Conservation (phyloP, 345 rosid species). For the Kandelia obovata region DNA sequence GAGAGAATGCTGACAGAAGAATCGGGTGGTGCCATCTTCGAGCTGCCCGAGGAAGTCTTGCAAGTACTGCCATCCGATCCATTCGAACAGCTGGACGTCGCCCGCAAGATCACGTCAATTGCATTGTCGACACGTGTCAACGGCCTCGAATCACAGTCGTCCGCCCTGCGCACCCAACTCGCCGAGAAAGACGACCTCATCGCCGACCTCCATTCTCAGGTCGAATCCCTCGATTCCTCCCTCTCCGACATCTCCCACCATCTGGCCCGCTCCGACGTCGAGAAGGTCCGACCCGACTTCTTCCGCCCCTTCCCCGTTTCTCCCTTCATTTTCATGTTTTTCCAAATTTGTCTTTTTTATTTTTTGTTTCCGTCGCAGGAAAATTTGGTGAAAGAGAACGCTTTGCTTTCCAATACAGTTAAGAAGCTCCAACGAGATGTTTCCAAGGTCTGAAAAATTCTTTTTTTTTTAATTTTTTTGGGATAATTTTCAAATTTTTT, state of each 20-base stretch:
- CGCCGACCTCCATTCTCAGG: constrained; percentile 58
- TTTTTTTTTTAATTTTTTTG: not conserved
- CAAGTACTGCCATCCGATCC: constrained; percentile 80
- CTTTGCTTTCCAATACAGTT: constrained; percentile 53
- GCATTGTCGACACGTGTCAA: constrained; percentile 32
- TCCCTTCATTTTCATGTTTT: not conserved
- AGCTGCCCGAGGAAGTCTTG: constrained; percentile 73
- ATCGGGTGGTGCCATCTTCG: constrained; percentile 46
- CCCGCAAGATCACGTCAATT: constrained; percentile 85
- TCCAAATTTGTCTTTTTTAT: too few species aligned
- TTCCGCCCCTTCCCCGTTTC: not conserved
- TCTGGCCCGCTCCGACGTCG: constrained; percentile 51
- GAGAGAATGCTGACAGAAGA: constrained; percentile 37
- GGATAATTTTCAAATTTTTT: not conserved
- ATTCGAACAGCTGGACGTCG: constrained; percentile 88
- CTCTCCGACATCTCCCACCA: constrained; percentile 40
- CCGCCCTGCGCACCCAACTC: constrained; percentile 47
- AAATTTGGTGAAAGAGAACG: constrained; percentile 62
- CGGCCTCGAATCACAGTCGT: constrained; percentile 67
- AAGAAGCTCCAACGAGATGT: constrained; percentile 1
- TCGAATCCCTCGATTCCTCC: constrained; percentile 63
- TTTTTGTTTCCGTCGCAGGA: constrained; percentile 40
- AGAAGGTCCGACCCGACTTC: constrained; percentile 47
- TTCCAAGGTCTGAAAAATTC: too few species aligned
- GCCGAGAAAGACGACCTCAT: constrained; percentile 58